Base-by-base conservation (phyloP, 1,284 basidiomycete species). In the Gomphus sp. region DNA sequence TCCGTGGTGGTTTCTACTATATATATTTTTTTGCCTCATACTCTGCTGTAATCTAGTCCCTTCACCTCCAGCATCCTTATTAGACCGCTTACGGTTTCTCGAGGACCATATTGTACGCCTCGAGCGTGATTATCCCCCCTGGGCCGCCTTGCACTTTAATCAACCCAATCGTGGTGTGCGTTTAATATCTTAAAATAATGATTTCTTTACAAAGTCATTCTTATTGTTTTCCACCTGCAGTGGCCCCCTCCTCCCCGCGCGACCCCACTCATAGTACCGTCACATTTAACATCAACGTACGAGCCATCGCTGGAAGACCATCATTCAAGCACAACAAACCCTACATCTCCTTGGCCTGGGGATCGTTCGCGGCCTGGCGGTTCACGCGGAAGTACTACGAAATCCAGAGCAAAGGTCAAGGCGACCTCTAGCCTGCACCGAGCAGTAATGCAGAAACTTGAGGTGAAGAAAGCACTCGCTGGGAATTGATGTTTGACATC, bases 61-160 rank as follows among this genome's bases (percentile, higher is more conserved):
- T 22, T 81, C 80, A 2, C 78, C 78, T 11, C 88, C 89, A 0
- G 77, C 75, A 11, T 82, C 79, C 4, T 70, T 90, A 22, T 72
- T 84, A 31, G 74, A 79, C 48, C 81, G 88, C 4, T 70, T 91
- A 11, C 81, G 81, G 63, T 82, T 80, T 62, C 69, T 91, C 2
- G 88, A 91, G 69, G 85, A 89, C 44, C 87, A 90, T 65, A 78
- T 91, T 59, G 76, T 86, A 41, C 76, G 77, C 54, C 72, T 91
- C 1, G 88, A 91, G 67, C 85, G 80, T 65, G 86, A 90, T 56
- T 88, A 87, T 65, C 88, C 88, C 2, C 86, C 88, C 4, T 91
- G 88, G 88, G 87, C 88, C 0, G 87, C 88, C 9, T 71, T 90
- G 25, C 88, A 90, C 66, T 90, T 90, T 67, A 89, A 86, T 62